phyloP scores from a whole-genome alignment of 768 basidiomycete species.

The Hygrocybe coccinea region DNA sequence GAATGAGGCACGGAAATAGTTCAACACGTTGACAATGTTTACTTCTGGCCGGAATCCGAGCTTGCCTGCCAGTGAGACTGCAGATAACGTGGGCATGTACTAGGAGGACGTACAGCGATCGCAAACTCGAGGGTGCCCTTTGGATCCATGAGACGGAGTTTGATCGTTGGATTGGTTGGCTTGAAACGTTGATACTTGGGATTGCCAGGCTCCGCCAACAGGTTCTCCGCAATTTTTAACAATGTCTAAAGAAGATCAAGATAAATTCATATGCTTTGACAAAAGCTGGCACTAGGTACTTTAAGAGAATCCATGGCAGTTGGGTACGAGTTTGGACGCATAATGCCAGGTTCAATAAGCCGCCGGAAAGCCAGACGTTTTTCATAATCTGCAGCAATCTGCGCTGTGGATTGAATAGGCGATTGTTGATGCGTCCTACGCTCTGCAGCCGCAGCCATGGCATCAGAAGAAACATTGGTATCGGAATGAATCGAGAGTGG shows the following conservation, averaged over 20 bases:
- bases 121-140: slow-evolving; percentile 79
- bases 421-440: slow-evolving; percentile 35
- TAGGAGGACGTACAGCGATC: slow-evolving; percentile 51
- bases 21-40: slow-evolving; percentile 1
- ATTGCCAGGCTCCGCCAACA: slow-evolving; percentile 68
- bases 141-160: slow-evolving; percentile 61
- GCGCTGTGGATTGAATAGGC: slow-evolving; percentile 33
- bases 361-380: slow-evolving; percentile 68
- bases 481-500: not conserved
- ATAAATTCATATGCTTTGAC: slow-evolving; percentile 14
- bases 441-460: slow-evolving; percentile 43
- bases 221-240: slow-evolving; percentile 64
- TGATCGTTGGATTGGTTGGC: slow-evolving; percentile 63
- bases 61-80: slow-evolving; percentile 32
- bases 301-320: slow-evolving; percentile 58
- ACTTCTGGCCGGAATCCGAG: slow-evolving; percentile 74
- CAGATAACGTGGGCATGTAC: not conserved
- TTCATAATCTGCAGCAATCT: slow-evolving; percentile 52
- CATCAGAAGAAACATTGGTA: slow-evolving; percentile 28
- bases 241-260: slow-evolving; percentile 46
- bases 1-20: slow-evolving; percentile 7
- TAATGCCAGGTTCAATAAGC: slow-evolving; percentile 73
- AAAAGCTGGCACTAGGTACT: slow-evolving; percentile 37
- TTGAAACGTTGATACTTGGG: slow-evolving; percentile 72
- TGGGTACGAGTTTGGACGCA: slow-evolving; percentile 61